Base-by-base conservation (phyloP, 1,284 basidiomycete genomes). In the Chalciporus sp. region DNA sequence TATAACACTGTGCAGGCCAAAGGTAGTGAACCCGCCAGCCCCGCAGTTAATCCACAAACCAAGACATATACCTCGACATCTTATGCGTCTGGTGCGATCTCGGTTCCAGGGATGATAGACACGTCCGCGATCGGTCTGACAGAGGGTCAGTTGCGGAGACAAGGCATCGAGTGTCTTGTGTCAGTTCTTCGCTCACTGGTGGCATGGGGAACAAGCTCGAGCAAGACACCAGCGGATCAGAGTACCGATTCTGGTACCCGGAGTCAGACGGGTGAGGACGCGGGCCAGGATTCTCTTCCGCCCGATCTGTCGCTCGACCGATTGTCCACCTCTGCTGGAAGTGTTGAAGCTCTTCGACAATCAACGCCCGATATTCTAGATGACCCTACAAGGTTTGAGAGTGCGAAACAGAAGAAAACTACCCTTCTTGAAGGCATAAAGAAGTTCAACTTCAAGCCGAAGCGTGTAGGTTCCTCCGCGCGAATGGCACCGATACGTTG, bases 361-460 rank as follows among this genome's bases (percentile, higher is more conserved):
- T 74, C 81, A 10, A 94, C 92, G 0, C 92, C 92, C 0, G 92
- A 95, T 51, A 66, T 85, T 20, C 67, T 69, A 9, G 97, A 99
- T 68, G 97, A 99, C 68, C 96, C 96, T 0, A 88, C 81, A 35
- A 86, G 85, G 67, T 98, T 99, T 63, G 97, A 99, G 76, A 95
- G 83, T 61, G 97, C 95, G 28, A 99, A 98, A 72, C 91, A 95
- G 73, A 92, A 94, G 76, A 99, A 99, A 78, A 99, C 93, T 33
- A 94, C 91, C 1, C 74, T 99, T 28, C 75, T 97, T 43, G 97
- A 99, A 68, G 98, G 96, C 28, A 92, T 99, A 71, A 94, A 90
- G 73, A 94, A 94, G 72, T 99, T 99, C 77, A 99, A 99, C 74
- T 95, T 91, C 77, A 99, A 98, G 74, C 95, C 97, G 11, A 98